Evolutionary conservation across 176 grass and related monocot species (phyloP).

Genomic region (Elymus sibiricus): DNA sequence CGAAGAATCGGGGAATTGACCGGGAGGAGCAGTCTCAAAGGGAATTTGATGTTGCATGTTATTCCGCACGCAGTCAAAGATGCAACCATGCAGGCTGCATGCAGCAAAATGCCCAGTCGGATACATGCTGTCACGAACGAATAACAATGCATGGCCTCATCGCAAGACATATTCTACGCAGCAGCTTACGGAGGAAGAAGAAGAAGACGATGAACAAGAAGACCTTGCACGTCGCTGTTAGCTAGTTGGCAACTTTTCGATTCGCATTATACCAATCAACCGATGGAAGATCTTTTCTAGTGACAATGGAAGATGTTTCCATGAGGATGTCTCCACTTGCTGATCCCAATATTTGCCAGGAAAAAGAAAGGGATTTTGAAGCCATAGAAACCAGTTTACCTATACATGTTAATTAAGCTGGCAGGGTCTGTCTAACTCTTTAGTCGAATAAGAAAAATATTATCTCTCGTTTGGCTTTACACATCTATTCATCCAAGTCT

Average conservation of each 20-base stretch:
- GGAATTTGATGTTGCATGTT: constrained; percentile 23
- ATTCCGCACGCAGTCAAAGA: not conserved
- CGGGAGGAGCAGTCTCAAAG: constrained; percentile 34
- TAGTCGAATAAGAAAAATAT: not conserved
- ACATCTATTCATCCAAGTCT: not conserved
- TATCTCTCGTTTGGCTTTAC: not conserved
- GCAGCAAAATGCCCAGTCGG: constrained; percentile 43
- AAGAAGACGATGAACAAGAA: not conserved
- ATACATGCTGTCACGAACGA: constrained; percentile 43
- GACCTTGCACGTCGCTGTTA: not conserved
- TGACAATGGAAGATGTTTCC: constrained; percentile 4
- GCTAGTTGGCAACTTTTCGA: not conserved
- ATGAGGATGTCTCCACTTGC: not conserved
- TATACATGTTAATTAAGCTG: not conserved
- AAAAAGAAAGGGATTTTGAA: not conserved
- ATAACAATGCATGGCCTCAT: constrained; percentile 42
- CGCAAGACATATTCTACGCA: constrained; percentile 44
- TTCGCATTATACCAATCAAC: not conserved
- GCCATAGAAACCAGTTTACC: not conserved
- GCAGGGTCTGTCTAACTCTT: no score
- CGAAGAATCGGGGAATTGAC: constrained; percentile 44
- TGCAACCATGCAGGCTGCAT: constrained; percentile 25
- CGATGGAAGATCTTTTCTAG: not conserved
- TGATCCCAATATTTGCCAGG: not conserved
- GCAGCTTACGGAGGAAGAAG: constrained; percentile 12